Evolutionary conservation across 2,329 filamentous ascomycete species (phyloP), one percentile per base, ranked within the genome.

Genomic region (Penicillium sp.): DNA sequence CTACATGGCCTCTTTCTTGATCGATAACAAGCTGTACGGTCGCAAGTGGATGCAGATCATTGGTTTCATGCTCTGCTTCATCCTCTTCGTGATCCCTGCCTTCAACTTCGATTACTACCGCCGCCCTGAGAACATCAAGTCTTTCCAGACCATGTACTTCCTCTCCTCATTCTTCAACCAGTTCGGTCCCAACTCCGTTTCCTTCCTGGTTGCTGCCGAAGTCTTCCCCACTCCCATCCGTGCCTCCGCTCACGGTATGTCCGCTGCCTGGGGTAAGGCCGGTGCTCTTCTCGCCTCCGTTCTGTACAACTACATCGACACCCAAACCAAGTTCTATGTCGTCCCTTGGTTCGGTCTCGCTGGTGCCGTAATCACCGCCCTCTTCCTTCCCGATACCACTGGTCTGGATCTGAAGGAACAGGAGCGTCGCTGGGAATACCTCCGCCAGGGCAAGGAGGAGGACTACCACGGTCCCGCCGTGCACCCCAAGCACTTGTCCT

Each of bases 61-160:
- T 61, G 93, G 93, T 56, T 97, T 97, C 83, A 72, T 95, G 67
- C 88, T 92, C 81, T 89, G 89, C 76, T 97, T 97, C 81, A 80
- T 97, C 76, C 88, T 95, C 75, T 97, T 97, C 76, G 82, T 96
- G 70, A 83, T 97, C 40, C 93, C 93, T 1, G 92, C 88, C 43
- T 96, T 96, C 83, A 81, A 90, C 70, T 96, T 87, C 79, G 72
- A 89, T 0, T 92, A 94, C 83, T 97, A 92, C 80, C 91, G 84
- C 18, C 80, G 80, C 46, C 77, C 81, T 1, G 79, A 80, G 5
- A 85, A 90, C 66, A 88, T 97, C 72, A 86, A 90, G 68, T 80
- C 82, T n/a, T 97, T 97, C 87, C 92, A 97, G 79, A 86, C 92
- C 70, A 96, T 97, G 91, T 97, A 97, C 83, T 97, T 96, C 79